Percentiles rank a stretch among this genome's conserved stretches.
phyloP scores from a whole-genome alignment of 768 basidiomycete species.

The Sporobolomyces pararoseus region DNA sequence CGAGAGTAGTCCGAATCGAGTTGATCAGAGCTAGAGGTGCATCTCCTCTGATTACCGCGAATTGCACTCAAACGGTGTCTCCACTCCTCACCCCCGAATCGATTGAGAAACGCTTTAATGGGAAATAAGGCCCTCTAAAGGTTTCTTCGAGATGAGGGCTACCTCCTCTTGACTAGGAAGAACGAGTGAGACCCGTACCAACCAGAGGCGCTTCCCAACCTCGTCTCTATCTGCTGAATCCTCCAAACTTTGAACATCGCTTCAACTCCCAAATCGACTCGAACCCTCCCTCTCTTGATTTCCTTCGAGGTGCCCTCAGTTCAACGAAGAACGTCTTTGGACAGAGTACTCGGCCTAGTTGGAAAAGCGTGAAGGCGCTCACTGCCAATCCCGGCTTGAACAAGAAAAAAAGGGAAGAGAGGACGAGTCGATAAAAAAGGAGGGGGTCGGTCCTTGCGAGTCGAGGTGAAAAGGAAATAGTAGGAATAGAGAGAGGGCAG shows the following conservation, averaged over 20 bases:
- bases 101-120: no score
- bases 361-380: neutral
- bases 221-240: neutral
- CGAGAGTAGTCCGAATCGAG: constrained; percentile 27
- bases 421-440: neutral
- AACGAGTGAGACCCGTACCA: neutral
- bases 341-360: constrained; percentile 1
- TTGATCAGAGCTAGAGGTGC: neutral
- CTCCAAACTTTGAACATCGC: neutral
- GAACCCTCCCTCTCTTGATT: neutral
- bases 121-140: no score
- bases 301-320: constrained; percentile 16
- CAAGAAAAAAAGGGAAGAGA: neutral
- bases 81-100: neutral
- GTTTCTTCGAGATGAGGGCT: no score
- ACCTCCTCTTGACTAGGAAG: no score
- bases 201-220: constrained; percentile 7
- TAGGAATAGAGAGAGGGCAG: neutral
- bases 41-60: constrained; percentile 20
- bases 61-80: constrained; percentile 22
- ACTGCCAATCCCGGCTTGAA: neutral
- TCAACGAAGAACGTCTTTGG: neutral
- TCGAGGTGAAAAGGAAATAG: neutral
- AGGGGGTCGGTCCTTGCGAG: constrained; percentile 15
- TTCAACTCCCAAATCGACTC: neutral